Percentiles rank a stretch among this genome's conserved stretches.
Conservation (phyloP, 495 filamentous ascomycete genomes). For the Aspergillus nanangensis region DNA sequence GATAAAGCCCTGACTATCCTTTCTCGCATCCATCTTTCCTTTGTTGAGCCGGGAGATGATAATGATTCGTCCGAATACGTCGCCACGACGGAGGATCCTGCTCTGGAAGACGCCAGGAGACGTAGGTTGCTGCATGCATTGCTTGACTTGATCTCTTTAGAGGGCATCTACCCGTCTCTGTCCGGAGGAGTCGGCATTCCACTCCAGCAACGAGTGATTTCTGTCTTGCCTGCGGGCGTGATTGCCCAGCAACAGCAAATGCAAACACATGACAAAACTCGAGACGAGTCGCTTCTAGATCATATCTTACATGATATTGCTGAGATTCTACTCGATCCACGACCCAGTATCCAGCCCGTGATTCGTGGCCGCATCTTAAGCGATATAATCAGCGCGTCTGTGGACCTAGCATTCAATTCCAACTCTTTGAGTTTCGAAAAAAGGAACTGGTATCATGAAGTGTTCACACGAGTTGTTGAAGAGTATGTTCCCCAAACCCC, state of each 20-base stretch:
- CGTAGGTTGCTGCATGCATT: constrained; percentile 46
- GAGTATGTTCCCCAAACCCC: constrained; percentile 27
- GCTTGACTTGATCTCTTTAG: constrained; percentile 49
- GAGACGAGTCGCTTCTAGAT: constrained; percentile 28
- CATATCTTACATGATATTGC: constrained; percentile 23
- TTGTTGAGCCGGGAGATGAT: constrained; percentile 23
- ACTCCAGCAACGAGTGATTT: constrained; percentile 49
- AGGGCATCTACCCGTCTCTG: constrained; percentile 53
- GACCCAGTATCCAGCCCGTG: constrained; percentile 36
- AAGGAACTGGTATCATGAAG: constrained; percentile 18
- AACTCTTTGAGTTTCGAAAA: constrained; percentile 13
- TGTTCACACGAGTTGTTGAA: constrained; percentile 34
- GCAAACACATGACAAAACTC: constrained; percentile 14
- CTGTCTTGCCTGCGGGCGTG: constrained; percentile 41
- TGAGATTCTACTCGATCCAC: constrained; percentile 26
- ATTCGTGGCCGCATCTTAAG: constrained; percentile 40
- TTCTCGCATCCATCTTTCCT: constrained; percentile 31
- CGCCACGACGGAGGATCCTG: constrained; percentile 18
- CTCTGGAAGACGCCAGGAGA: constrained; percentile 39
- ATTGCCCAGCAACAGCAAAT: constrained; percentile 33
- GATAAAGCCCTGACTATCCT: constrained; percentile 35
- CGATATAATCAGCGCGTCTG: constrained; percentile 37
- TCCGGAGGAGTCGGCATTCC: constrained; percentile 52
- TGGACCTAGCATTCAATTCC: constrained; percentile 40
- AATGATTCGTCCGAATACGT: background rate